Evolutionary conservation across 768 basidiomycete species (phyloP).

Genomic region (Pleurotus tuoliensis): DNA sequence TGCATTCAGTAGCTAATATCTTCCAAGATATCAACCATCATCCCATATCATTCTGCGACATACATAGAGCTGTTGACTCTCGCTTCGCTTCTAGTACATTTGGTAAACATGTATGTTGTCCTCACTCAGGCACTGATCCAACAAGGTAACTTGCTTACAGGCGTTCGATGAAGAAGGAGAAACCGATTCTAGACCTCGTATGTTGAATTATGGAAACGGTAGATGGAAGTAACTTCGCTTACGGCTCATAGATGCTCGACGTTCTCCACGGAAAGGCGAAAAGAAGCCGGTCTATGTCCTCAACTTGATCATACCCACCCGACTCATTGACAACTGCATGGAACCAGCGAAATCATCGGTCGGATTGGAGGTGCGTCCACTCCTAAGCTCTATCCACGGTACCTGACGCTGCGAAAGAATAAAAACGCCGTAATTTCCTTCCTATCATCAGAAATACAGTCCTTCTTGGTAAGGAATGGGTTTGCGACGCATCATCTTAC

Average conservation of each 20-base stretch:
- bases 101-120: conserved; percentile 57
- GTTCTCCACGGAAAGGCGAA: conserved; percentile 77
- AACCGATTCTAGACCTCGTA: conserved; percentile 42
- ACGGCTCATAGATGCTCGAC: conserved; percentile 43
- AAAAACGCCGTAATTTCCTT: conserved; percentile 51
- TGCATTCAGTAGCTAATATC: neutral
- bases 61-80: conserved; percentile 66
- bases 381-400: conserved; percentile 13
- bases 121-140: neutral
- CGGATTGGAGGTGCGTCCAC: conserved; percentile 53
- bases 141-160: conserved; percentile 29
- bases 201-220: conserved; percentile 9
- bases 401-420: conserved; percentile 39
- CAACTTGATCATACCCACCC: conserved; percentile 62
- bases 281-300: conserved; percentile 82
- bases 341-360: conserved; percentile 75
- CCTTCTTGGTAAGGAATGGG: conserved; percentile 61
- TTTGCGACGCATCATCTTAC: conserved; percentile 36
- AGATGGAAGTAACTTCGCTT: conserved; percentile 10
- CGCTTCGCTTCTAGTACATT: conserved; percentile 69
- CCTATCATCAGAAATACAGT: conserved; percentile 52
- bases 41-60: conserved; percentile 57
- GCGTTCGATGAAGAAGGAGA: conserved; percentile 67
- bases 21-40: conserved; percentile 75
- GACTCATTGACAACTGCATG: conserved; percentile 70